These are phyloP conservation scores for Candida sithepensis DNA, from an alignment of 805 yeast species.

Conservation along the genomic window DNA sequence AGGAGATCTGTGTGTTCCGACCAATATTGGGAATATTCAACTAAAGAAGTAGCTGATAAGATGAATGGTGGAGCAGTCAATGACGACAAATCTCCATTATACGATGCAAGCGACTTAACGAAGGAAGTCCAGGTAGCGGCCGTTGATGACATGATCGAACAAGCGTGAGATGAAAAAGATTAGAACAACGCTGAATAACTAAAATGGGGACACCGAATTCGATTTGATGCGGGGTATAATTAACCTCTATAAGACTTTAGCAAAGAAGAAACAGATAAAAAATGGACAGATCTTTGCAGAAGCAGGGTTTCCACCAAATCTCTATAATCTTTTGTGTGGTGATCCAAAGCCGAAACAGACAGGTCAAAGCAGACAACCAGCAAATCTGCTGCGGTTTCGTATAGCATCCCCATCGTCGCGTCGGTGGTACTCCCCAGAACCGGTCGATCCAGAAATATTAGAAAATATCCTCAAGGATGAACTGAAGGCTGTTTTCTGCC, in stretches of 20 bases:
- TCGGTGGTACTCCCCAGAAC: too few species aligned
- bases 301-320: too few species aligned
- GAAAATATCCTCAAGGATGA: too few species aligned
- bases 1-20: constrained; percentile 86
- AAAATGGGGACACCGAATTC: not conserved
- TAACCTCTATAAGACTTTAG: too few species aligned
- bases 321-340: too few species aligned
- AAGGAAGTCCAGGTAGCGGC: constrained; percentile 83
- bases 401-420: too few species aligned
- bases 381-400: not conserved
- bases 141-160: constrained; percentile 17
- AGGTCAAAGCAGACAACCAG: not conserved
- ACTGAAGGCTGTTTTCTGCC: too few species aligned
- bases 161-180: not conserved
- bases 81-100: constrained; percentile 89
- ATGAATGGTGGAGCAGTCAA: constrained; percentile 98
- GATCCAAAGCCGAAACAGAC: not conserved
- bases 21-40: constrained; percentile 95
- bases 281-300: too few species aligned
- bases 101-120: constrained; percentile 84
- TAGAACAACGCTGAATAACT: not conserved
- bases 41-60: constrained; percentile 81
- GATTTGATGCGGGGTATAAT: too few species aligned
- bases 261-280: not conserved
- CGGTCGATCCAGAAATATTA: too few species aligned